Evolutionary conservation across 208 protist species (phyloP).

Genomic region (Wallacemonas sp.): DNA sequence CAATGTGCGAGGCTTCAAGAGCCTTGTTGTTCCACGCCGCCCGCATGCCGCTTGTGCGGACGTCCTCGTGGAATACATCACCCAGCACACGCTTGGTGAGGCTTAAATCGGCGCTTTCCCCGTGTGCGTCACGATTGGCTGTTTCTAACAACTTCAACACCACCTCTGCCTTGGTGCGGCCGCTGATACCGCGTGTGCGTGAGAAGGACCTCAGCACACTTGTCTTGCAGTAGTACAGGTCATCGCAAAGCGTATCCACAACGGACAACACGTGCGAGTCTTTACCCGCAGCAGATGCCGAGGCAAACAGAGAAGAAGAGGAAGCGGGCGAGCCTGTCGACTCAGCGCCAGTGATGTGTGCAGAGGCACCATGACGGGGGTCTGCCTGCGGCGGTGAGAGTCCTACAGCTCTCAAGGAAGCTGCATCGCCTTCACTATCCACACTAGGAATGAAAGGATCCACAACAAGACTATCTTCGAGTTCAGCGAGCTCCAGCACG

Average conservation of each 20-base stretch:
- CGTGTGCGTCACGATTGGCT: constrained; percentile 76
- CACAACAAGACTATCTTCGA: not conserved
- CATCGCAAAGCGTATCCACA: constrained; percentile 87
- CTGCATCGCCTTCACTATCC: constrained; percentile 19
- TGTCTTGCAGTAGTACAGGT: constrained; percentile 86
- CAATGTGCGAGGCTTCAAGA: constrained; percentile 87
- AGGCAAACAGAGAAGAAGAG: no score
- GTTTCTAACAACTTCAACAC: constrained; percentile 76
- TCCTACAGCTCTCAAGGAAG: constrained; percentile 24
- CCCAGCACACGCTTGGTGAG: constrained; percentile 77
- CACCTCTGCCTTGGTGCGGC: constrained; percentile 60
- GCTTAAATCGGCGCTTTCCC: constrained; percentile 75
- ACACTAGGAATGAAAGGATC: constrained; percentile 35
- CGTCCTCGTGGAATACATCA: constrained; percentile 79
- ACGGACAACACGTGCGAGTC: constrained; percentile 56
- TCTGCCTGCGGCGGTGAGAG: constrained; percentile 25
- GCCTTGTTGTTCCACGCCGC: constrained; percentile 86
- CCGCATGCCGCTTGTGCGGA: constrained; percentile 82
- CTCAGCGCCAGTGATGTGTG: no score
- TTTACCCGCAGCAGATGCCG: no score
- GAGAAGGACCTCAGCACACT: constrained; percentile 79
- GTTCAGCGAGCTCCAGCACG: not conserved
- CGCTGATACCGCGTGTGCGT: constrained; percentile 51
- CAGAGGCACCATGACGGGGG: no score
- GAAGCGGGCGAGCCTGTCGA: not conserved